Conservation (phyloP, 108 stramenopile species). For the Conticribra weissflogii region DNA sequence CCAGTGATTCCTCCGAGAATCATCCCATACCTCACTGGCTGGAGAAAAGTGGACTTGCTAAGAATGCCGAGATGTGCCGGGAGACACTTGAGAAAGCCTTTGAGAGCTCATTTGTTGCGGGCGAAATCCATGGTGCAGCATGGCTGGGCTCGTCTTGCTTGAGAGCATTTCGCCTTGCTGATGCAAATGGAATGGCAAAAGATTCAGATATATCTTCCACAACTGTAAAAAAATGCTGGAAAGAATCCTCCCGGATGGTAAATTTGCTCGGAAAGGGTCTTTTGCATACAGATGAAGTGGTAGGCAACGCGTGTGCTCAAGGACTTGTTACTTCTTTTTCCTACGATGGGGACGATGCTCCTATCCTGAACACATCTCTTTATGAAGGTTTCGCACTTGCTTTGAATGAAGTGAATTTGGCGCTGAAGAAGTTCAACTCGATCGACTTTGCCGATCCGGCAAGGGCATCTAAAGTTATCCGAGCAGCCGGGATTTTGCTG, state of each 20-base stretch:
- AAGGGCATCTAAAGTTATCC: constrained; percentile 49
- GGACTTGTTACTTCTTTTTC: constrained; percentile 64
- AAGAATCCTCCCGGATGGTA: constrained; percentile 35
- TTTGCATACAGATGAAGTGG: constrained; percentile 54
- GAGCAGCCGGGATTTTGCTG: constrained; percentile 63
- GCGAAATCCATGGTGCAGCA: constrained; percentile 75
- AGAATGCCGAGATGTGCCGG: constrained; percentile 15
- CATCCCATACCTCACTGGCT: constrained; percentile 36
- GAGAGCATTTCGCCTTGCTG: constrained; percentile 55
- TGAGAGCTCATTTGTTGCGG: constrained; percentile 28
- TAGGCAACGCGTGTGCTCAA: constrained; percentile 70
- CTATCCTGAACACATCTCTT: constrained; percentile 47
- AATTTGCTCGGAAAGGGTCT: constrained; percentile 57
- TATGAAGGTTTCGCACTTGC: constrained; percentile 44
- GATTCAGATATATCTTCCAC: constrained; percentile 1
- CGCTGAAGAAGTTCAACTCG: constrained; percentile 60
- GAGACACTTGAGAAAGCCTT: constrained; percentile 29
- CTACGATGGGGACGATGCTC: constrained; percentile 58
- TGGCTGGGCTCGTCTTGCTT: constrained; percentile 67
- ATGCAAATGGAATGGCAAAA: background rate
- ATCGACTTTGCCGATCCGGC: constrained; percentile 65
- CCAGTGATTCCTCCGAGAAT: constrained; percentile 2
- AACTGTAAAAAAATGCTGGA: constrained; percentile 38
- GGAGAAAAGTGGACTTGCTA: constrained; percentile 20
- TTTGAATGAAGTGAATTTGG: constrained; percentile 38